A percentile compares a stretch with the other conserved stretches of the same genome.
Conservation (phyloP, 2,329 filamentous ascomycete genomes). For the Alternaria sp. region DNA sequence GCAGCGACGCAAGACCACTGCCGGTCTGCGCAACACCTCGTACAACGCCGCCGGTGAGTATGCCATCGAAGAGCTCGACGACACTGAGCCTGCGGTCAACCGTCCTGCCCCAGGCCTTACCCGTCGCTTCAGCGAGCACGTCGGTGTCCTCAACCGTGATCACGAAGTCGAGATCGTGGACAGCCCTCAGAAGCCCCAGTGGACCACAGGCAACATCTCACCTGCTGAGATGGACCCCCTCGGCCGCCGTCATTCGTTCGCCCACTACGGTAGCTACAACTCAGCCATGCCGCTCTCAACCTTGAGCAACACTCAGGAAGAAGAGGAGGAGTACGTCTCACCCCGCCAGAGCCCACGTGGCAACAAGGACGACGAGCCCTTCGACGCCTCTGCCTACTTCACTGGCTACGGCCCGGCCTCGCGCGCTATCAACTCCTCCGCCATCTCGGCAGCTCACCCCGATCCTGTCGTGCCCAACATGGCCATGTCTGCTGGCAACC, state of each 20-base stretch:
- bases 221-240: slow-evolving; percentile 52
- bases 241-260: slow-evolving; percentile 81
- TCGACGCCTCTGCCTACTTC: slow-evolving; percentile 48
- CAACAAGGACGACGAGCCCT: slow-evolving; percentile 66
- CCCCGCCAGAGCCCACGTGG: slow-evolving; percentile 35
- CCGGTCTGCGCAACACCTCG: slow-evolving; percentile 65
- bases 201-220: slow-evolving; percentile 35
- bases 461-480: slow-evolving; percentile 37
- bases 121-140: slow-evolving; percentile 48
- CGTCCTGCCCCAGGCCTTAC: slow-evolving; percentile 37
- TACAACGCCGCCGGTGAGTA: slow-evolving; percentile 67
- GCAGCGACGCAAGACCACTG: slow-evolving; percentile 38
- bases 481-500: slow-evolving; percentile 33
- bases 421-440: slow-evolving; percentile 44
- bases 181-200: slow-evolving; percentile 34
- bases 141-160: slow-evolving; percentile 28
- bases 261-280: slow-evolving; percentile 43
- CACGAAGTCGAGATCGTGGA: slow-evolving; percentile 31
- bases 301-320: slow-evolving; percentile 41
- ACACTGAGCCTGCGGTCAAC: slow-evolving; percentile 62
- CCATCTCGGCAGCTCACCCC: slow-evolving; percentile 45
- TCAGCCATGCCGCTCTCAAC: slow-evolving; percentile 30
- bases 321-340: slow-evolving; percentile 35
- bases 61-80: slow-evolving; percentile 75
- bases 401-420: slow-evolving; percentile 44